Conservation (phyloP, 2,329 filamentous ascomycete genomes). For the Dactylellina cionopaga region DNA sequence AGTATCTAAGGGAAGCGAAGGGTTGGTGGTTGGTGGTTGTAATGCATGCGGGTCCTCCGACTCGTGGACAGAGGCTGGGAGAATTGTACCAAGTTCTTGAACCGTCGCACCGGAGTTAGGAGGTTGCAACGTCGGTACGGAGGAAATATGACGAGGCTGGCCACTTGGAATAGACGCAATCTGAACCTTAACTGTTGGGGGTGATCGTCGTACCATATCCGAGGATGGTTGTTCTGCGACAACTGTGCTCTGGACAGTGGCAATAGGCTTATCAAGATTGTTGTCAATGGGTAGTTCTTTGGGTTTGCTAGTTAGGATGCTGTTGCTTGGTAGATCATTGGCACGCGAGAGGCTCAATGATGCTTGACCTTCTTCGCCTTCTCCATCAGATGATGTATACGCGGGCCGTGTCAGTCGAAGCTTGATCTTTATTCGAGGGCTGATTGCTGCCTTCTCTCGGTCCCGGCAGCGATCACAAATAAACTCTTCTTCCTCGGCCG, state of each 20-base stretch:
- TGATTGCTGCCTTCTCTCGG: constrained; percentile 65
- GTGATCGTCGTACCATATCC: too few relatives aligned
- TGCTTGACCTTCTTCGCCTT: not conserved
- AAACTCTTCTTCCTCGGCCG: constrained; percentile 86
- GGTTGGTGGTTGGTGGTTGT: not conserved
- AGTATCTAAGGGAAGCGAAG: not conserved
- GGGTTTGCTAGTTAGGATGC: not conserved
- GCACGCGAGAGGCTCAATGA: too few relatives aligned
- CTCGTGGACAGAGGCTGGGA: too few relatives aligned
- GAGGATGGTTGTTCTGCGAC: not conserved
- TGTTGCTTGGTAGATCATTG: not conserved
- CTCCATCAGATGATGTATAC: constrained; percentile 57
- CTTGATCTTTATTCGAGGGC: constrained; percentile 64
- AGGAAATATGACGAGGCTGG: too few relatives aligned
- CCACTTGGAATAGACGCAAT: too few relatives aligned
- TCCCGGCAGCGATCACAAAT: constrained; percentile 77
- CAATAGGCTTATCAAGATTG: not conserved
- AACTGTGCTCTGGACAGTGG: not conserved
- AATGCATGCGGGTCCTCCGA: not conserved
- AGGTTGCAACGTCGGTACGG: too few relatives aligned
- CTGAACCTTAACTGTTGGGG: too few relatives aligned
- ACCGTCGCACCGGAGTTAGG: too few relatives aligned
- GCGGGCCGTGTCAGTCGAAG: constrained; percentile 63
- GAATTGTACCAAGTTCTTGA: too few relatives aligned
- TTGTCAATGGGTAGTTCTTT: not conserved